Conservation (phyloP, 208 protist species). For the Crithidia expoeki region DNA sequence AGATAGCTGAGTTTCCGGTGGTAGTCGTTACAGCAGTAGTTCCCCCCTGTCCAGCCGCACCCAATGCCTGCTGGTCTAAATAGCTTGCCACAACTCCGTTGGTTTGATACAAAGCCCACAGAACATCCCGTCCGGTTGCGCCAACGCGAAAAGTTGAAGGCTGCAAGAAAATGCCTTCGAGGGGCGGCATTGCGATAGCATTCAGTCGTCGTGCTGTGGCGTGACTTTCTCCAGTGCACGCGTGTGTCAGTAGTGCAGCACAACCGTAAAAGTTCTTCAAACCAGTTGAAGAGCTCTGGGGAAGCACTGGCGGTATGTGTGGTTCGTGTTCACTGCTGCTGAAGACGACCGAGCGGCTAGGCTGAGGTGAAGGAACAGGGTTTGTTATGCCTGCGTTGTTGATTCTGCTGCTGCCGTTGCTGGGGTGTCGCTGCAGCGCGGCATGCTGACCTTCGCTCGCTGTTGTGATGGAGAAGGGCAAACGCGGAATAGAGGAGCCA, state of each 20-base stretch:
- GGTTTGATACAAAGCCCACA: conserved; percentile 14
- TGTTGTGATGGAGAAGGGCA: neutral
- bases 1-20: too few relatives aligned
- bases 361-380: neutral
- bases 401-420: neutral
- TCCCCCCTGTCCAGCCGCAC: too few relatives aligned
- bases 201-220: too few relatives aligned
- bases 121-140: conserved; percentile 14
- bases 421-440: neutral
- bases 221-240: too few relatives aligned
- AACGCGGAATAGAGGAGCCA: neutral
- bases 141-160: conserved; percentile 17
- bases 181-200: neutral
- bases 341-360: neutral
- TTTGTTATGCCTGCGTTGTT: neutral
- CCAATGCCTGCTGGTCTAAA: neutral
- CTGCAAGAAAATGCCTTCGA: conserved; percentile 19
- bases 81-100: conserved; percentile 18
- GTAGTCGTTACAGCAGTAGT: too few relatives aligned
- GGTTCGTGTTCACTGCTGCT: conserved; percentile 9
- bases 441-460: neutral
- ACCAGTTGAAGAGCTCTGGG: neutral
- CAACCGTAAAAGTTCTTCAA: neutral
- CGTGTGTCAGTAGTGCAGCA: too few relatives aligned
- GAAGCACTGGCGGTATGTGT: neutral